Percentiles rank a stretch among this genome's conserved stretches.
Evolutionary conservation across 2,329 filamentous ascomycete species (phyloP).

Genomic region (Cladosporium sphaerospermum): DNA sequence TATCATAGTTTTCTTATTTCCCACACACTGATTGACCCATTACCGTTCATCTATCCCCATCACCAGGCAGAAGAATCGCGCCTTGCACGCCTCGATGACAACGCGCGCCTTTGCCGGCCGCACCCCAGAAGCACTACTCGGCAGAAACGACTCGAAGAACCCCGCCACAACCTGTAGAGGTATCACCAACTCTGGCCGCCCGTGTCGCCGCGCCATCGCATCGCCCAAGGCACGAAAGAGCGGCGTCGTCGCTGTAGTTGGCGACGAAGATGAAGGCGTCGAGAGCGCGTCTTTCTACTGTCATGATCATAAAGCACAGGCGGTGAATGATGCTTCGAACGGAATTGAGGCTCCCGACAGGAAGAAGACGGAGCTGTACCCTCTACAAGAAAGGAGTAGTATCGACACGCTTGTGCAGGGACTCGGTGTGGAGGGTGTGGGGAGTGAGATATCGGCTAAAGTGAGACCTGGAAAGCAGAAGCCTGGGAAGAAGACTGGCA

Average conservation of each 20-base stretch:
- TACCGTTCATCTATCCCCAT: background rate
- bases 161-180: constrained; percentile 81
- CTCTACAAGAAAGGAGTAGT: constrained; percentile 61
- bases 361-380: constrained; percentile 42
- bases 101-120: constrained; percentile 47
- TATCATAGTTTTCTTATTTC: background rate
- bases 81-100: background rate
- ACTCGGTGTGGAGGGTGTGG: constrained; percentile 47
- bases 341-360: constrained; percentile 21
- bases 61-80: background rate
- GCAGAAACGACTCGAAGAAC: constrained; percentile 77
- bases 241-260: constrained; percentile 37
- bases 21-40: background rate
- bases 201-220: constrained; percentile 69
- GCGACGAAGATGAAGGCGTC: constrained; percentile 48
- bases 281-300: constrained; percentile 64
- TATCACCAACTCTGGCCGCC: constrained; percentile 72
- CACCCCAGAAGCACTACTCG: constrained; percentile 75
- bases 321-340: constrained; percentile 1
- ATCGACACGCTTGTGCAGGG: constrained; percentile 81
- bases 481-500: background rate
- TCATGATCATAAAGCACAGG: constrained; percentile 93
- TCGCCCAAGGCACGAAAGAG: constrained; percentile 31
- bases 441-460: background rate
- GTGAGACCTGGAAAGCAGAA: background rate